Base-by-base conservation (phyloP, 768 basidiomycete species). In the Mrakia blollopis region DNA sequence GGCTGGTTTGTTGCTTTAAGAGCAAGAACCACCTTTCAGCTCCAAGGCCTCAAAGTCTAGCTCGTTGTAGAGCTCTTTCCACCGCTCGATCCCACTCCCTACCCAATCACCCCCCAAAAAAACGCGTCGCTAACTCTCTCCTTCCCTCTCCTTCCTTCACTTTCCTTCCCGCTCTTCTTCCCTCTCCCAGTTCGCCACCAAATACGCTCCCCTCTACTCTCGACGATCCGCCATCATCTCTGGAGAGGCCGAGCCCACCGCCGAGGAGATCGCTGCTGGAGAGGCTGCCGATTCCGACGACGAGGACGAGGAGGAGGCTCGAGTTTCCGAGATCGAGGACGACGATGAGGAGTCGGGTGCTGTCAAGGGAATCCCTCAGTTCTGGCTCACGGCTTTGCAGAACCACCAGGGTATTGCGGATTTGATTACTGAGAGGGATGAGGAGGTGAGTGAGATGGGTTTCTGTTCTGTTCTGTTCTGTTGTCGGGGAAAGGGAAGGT, bases 351-450 rank as follows among this genome's bases (percentile, higher is more conserved):
- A 86, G 50, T 75, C 80, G 57, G 74, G 80, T 69, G 77, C 77
- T 37, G 69, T 82, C 75, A 83, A 84, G 81, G 87, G 90, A 72
- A 92, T 99, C 80, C 93, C 95, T 72, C 91, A 96, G 81, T 99
- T 99, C 88, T 99, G 96, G 96, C 89, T 97, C 81, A 98, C 97
- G 1, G 93, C 94, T 3, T 87, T 98, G 73, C 89, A 92, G 80
- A 98, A 97, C 85, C 94, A 98, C 83, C 84, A 71, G 69, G 71
- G 52, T 57, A 87, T 98, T 74, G 87, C 88, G 61, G 94, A 95
- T 28, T 87, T 94, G 82, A 93, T 98, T 86, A 96, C 93, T 35
- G 94, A 98, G 81, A 90, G 92, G 75, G 96, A 99, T 83, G 93
- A 86, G 81, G 84, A 79, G 79, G 84, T 84, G 68, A 79, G 83